Base-by-base conservation (phyloP, 495 filamentous ascomycete genomes). In the Astrothelium macrocarpum region DNA sequence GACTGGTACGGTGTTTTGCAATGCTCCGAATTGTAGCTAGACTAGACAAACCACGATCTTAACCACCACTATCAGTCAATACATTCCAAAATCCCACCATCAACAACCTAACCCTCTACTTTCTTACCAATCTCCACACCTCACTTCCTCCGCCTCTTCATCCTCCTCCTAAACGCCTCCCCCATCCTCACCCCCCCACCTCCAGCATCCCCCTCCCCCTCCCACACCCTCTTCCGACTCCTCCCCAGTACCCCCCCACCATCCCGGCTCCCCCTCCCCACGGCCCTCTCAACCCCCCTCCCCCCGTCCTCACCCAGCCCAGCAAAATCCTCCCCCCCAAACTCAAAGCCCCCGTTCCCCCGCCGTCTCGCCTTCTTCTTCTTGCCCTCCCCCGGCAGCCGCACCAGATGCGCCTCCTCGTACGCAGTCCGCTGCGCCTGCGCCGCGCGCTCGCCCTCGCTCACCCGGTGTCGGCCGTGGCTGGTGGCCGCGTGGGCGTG, bases 331-430 rank as follows among this genome's bases (percentile, higher is more conserved):
- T 90, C 43, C 89, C 89, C 10, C 88, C 88, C 39, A 92, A 79
- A 68, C 89, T 83, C 9, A 10, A 49, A 3, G 11, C 2, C 85
- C 80, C 73, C 89, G 87, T 63, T 83, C 78, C 70, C 87, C 85
- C 20, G 90, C 84, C 71, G 91, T 89, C 67, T 80, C 76, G 45
- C 90, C 82, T 84, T 85, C n/a, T 85, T 89, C 85, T 92, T 89
- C 20, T 85, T 91, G 59, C 88, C 88, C 7, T 88, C 88, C 89
- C 91, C 92, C 39, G 92, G 83, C 43, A 93, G 74, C 32, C 91
- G 78, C 1, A 87, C 86, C 75, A 92, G 89, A 9, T 87, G 90
- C 28, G 87, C 10, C 66, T 70, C 49, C 92, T 79, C 1, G 89
- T 89, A 36, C 89, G 89, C 76, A 91, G 88, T 87, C 88, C 45